Evolutionary conservation across 225 moss, liverwort and hornwort genomes (phyloP), one percentile per base, ranked within the genome.

Genomic region (Sphagnum contortum): DNA sequence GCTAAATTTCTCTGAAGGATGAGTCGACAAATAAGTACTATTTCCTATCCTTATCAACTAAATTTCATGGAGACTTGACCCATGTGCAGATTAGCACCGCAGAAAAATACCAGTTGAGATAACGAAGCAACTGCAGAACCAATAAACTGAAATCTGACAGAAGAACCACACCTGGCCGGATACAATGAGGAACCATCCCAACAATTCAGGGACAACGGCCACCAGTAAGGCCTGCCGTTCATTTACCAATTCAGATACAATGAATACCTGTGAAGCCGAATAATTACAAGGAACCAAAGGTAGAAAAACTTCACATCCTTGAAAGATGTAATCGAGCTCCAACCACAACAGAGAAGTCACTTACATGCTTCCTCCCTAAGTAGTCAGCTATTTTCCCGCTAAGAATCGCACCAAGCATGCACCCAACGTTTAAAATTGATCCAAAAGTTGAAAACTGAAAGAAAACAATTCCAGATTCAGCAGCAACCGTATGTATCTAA

Each of bases 401-500:
- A 4, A 78, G 2, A 60, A 83, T 70, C 49, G 89, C 84, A 58
- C 92, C 92, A 58, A 81, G 8, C 92, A 92, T 92, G 53, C 85
- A 85, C 57, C 92, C 92, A 66, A 92, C 69, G 8, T 83, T 89
- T 7, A 92, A 69, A 55, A 92, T 83, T 1, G 92, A 92, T 47
- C 92, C 92, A 72, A 92, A 89, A 45, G 87, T 81, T 46, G 92
- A 92, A 62, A 87, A 92, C 92, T 92, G 85, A 72, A 47, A 58
- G 45, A 70, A 57, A 72, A 64, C 45, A 45, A 61, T 8, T 9
- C 13, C 45, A 13, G 48, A 12, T 9, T 50, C 14, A 50, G 13
- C 29, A 29, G 29, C 29, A 29, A 29, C 29, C 1, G 29, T 29
- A 29, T 29, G 29, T 29, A 29, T 29, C 29, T 29, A 29, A 29